Evolutionary conservation across 1,139 yeast genomes (phyloP), one percentile per base, ranked within the genome.

Genomic region (Hansenula anomala): DNA sequence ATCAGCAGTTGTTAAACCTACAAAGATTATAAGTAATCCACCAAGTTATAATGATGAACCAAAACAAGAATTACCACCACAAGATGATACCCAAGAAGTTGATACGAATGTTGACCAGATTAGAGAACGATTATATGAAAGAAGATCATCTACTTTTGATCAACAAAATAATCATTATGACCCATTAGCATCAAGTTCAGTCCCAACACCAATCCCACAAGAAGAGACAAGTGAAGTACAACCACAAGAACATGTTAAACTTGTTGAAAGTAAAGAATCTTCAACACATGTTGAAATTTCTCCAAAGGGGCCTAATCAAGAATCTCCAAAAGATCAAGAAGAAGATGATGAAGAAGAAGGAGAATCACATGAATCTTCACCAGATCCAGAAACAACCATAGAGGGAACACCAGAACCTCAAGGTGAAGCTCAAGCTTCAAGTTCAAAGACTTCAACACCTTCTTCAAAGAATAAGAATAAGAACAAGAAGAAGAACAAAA

Each of bases 41-140:
- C 57, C 57, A 38, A 49, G 55, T 29, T 53, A 51, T 32, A 36
- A 34, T 4, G 55, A 49, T 26, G 55, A 52, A 36, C 49, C 49
- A 20, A 52, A 52, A 34, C 37, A 33, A 19, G 39, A 22, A 2
- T n/a, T 38, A 7, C 12, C 22, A 9, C 9, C 9, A 9, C 22
- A 31, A 16, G 12, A 16, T 17, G 32, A 36, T 19, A 14, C 24
- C 26, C 33, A 27, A 8, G 36, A 28, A 4, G 34, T 29, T 8
- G 10, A 26, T 10, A 30, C 33, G 7, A 47, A 27, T 15, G 30
- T 36, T 12, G 39, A 37, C 12, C 40, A 36, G 13, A 23, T 36
- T 3, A 28, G 36, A 18, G 56, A 46, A 30, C 34, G 50, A 13
- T 26, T 47, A n/a, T 54, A 54, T 30, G 58, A 54, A 38, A 52